These are phyloP conservation scores for Brassica rapa DNA, from an alignment of 345 rosid genomes.

Conservation along the genomic window DNA sequence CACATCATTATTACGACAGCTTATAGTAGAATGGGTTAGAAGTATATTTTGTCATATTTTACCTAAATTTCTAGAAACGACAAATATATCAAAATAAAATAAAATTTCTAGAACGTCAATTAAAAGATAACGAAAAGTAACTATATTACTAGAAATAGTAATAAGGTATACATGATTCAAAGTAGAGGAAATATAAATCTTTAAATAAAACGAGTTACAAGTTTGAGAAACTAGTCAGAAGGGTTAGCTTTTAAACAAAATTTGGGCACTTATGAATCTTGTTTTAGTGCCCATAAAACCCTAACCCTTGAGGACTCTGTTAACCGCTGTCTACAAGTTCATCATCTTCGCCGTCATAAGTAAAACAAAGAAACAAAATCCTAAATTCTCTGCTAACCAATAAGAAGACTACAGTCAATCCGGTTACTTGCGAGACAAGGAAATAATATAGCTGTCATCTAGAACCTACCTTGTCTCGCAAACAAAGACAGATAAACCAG, in stretches of 20 bases:
- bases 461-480: conserved; percentile 30
- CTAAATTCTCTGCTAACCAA: conserved; percentile 33
- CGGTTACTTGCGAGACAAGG: conserved; percentile 18
- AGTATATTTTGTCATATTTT: too few relatives aligned
- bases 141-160: too few relatives aligned
- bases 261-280: conserved; percentile 30
- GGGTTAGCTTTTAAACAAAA: conserved; percentile 40
- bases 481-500: not conserved
- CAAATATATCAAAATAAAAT: too few relatives aligned
- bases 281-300: conserved; percentile 33
- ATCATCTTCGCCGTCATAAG: conserved; percentile 29
- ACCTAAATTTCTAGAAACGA: too few relatives aligned
- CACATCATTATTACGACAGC: too few relatives aligned
- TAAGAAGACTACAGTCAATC: conserved; percentile 26
- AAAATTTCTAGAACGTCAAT: too few relatives aligned
- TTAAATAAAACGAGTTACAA: conserved; percentile 27
- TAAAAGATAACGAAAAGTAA: too few relatives aligned
- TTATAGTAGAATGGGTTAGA: too few relatives aligned
- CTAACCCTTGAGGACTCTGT: conserved; percentile 37
- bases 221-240: conserved; percentile 30
- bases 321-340: conserved; percentile 35
- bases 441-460: conserved; percentile 7
- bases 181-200: not conserved
- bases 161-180: not conserved
- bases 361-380: not conserved